Evolutionary conservation across 495 filamentous ascomycete species (phyloP), one percentile per base, ranked within the genome.

Genomic region (Xylona heveae): DNA sequence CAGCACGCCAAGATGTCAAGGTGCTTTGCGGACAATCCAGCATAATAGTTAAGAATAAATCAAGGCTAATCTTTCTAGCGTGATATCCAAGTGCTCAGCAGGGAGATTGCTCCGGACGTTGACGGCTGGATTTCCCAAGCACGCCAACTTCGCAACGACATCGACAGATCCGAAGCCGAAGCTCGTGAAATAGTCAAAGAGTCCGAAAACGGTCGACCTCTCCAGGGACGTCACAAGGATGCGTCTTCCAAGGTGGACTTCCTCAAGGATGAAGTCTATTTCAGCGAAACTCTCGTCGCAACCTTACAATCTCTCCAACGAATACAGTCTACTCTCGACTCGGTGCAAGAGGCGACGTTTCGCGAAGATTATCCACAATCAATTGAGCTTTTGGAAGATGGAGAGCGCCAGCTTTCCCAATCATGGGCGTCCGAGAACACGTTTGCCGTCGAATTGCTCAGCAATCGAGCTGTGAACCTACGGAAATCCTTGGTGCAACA

Each of bases 91-190:
- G 49, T 55, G 16, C 60, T 79, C 24, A 85, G 81, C 57, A 64
- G 67, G 24, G 67, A 75, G 28, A 74, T 68, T 24, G 71, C 71
- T 26, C 66, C 74, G 14, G 77, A 88, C 44, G 72, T 88, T 39
- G 73, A 80, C 44, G 59, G 68, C 38, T 94, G 84, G 84, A 75
- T 88, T 34, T 49, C 59, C 14, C 78, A 84, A 48, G 80, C 82
- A 20, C 75, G 76, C 47, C 68, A 74, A 31, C 66, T 91, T n/a
- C 75, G 81, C 43, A 60, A 64, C 19, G 84, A 92, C 41, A 78
- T 94, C 36, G 62, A 77, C 41, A 61, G 61, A 21, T 77, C 79
- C 12, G 66, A 73, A 38, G 57, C 61, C 6, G 71, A 73, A 18
- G 79, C 82, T 12, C 69, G 66, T 31, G 66, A 76, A 28, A 88